Base-by-base conservation (phyloP, 1,284 basidiomycete species). In the Tylopilus sp. region DNA sequence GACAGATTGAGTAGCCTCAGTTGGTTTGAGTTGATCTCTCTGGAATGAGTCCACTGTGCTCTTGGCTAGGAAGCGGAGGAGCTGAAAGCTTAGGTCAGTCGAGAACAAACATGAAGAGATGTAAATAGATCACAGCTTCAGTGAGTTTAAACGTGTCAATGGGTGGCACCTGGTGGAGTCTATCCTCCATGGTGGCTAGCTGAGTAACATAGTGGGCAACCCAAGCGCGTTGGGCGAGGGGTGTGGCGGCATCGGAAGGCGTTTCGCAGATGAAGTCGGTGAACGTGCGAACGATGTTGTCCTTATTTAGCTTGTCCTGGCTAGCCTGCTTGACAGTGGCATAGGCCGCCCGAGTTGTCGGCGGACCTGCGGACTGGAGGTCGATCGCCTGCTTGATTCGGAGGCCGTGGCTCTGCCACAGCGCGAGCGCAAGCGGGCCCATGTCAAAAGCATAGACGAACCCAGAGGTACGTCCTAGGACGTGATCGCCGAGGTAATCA, bases 221-320 rank as follows among this genome's bases (percentile, higher is more conserved):
- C 82, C 82, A 84, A 1, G 81, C 79, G 1, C 79, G 71, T 46
- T 69, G 72, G 15, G 71, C 72, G 9, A 79, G 68, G 10, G 62
- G 65, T 3, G 59, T 60, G 2, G 55, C 59, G 13, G 49, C 37
- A 1, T 55, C 49, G 1, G 35, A 13, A 0, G 49, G 18, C 26
- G 15, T 70, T 53, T 58, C 34, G 41, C 74, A 77, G 2, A 67
- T 52, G 0, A 67, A 63, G 12, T 71, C 59, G 1, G 64, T 51
- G 56, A 84, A 84, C 0, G 65, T 60, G 4, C 44, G 55, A 0
- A 40, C 55, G 43, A 84, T 63, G 48, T 81, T 82, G 2, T 65
- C 58, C 7, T 70, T 54, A 29, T 44, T 51, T 10, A 65, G 61
- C 39, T 76, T 59, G 13, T 68, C 64, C 0, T 15, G 9, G 15